A percentile compares a stretch with the other conserved stretches of the same genome.
These are phyloP conservation scores for Claviceps sp. DNA, from an alignment of 2,329 filamentous ascomycete genomes.

Conservation along the genomic window DNA sequence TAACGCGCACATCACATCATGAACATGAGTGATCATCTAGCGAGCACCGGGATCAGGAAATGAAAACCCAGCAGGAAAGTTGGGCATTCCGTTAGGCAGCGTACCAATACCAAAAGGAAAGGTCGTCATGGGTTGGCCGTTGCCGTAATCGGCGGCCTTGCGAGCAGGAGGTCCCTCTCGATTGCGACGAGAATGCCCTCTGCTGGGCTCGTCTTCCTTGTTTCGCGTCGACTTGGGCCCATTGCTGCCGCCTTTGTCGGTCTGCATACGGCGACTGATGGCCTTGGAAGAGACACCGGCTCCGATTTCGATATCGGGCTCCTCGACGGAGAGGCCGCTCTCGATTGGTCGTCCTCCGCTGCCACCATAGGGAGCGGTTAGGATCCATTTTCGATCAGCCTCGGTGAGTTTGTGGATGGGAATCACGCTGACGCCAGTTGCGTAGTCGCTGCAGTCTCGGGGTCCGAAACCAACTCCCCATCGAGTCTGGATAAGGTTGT, in stretches of 20 bases:
- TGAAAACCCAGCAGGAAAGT: conserved; percentile 25
- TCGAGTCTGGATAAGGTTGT: conserved; percentile 49
- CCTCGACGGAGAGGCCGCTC: conserved; percentile 78
- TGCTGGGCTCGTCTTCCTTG: conserved; percentile 20
- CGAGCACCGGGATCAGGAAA: conserved; percentile 22
- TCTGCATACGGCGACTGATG: conserved; percentile 56
- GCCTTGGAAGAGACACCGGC: conserved; percentile 94
- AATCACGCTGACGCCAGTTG: conserved; percentile 81
- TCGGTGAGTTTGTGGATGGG: conserved; percentile 88
- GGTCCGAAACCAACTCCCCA: conserved; percentile 98
- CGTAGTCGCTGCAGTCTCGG: conserved; percentile 92
- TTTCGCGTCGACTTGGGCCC: conserved; percentile 49
- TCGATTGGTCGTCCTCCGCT: conserved; percentile 75
- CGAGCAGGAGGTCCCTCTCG: conserved; percentile 4
- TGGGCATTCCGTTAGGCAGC: conserved; percentile 28
- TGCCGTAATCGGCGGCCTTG: conserved; percentile 10
- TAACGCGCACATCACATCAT: background rate
- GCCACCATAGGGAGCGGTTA: conserved; percentile 85
- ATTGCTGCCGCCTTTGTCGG: conserved; percentile 50
- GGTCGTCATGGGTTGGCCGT: conserved; percentile 11
- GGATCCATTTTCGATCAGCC: conserved; percentile 93
- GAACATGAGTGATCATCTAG: background rate
- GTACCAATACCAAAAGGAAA: conserved; percentile 28
- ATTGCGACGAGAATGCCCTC: conserved; percentile 17
- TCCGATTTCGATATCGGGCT: conserved; percentile 97